Conservation (phyloP, 768 basidiomycete genomes). For the Naganishia onofrii region DNA sequence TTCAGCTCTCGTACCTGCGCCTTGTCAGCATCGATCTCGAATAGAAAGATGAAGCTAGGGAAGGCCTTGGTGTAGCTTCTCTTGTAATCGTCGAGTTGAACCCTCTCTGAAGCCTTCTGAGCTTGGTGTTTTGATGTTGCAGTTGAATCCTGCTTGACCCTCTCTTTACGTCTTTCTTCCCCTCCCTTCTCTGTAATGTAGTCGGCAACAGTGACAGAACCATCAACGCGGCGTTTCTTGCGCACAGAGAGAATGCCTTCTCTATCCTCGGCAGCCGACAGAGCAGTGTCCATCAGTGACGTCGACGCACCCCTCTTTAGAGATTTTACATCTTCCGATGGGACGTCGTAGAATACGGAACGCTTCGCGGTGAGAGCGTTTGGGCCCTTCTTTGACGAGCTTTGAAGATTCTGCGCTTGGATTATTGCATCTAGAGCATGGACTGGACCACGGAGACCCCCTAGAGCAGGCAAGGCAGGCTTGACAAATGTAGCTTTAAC, state of each 20-base stretch:
- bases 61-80: conserved; percentile 82
- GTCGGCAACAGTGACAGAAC: conserved; percentile 15
- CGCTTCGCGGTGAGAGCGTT: conserved; percentile 11
- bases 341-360: conserved; percentile 29
- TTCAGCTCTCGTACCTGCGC: conserved; percentile 55
- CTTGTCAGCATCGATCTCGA: conserved; percentile 58
- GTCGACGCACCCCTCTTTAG: conserved; percentile 3
- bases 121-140: conserved; percentile 21
- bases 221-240: conserved; percentile 14
- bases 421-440: background rate
- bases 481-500: conserved; percentile 16
- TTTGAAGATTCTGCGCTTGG: background rate
- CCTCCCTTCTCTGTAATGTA: conserved; percentile 21
- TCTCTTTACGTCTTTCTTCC: background rate
- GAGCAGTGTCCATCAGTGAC: conserved; percentile 17
- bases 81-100: conserved; percentile 61
- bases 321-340: conserved; percentile 25
- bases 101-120: conserved; percentile 8
- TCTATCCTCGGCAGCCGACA: background rate
- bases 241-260: conserved; percentile 7
- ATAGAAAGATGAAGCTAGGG: conserved; percentile 77
- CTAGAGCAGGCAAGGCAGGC: background rate
- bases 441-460: conserved; percentile 8
- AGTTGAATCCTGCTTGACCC: conserved; percentile 8
- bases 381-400: background rate